Conservation (phyloP, 352 stramenopile species). For the Globisporangium viniferum region DNA sequence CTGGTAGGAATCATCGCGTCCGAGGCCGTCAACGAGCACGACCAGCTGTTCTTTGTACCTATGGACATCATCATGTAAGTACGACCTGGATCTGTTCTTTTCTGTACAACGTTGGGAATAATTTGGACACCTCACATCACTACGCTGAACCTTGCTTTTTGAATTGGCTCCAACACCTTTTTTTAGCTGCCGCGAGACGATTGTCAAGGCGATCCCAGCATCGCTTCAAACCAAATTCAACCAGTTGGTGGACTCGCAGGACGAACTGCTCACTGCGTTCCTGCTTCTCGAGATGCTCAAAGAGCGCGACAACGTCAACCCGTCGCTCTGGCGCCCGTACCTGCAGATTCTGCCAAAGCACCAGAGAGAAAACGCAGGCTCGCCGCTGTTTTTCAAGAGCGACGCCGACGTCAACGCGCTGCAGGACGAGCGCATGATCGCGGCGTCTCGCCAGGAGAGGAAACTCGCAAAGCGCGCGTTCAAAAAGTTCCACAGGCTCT, state of each 20-base stretch:
- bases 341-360: constrained; percentile 42
- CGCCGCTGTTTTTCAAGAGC: constrained; percentile 42
- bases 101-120: too few species aligned
- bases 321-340: constrained; percentile 55
- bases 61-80: constrained; percentile 41
- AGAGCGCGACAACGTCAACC: not conserved
- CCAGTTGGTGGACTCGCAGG: constrained; percentile 28
- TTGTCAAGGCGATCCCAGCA: constrained; percentile 17
- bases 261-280: constrained; percentile 66
- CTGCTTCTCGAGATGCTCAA: constrained; percentile 53
- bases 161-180: not conserved
- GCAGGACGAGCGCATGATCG: constrained; percentile 47
- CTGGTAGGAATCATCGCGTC: constrained; percentile 29
- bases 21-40: constrained; percentile 24
- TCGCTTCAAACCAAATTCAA: constrained; percentile 34
- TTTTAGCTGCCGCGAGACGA: constrained; percentile 39
- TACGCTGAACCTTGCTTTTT: too few species aligned
- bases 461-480: constrained; percentile 26
- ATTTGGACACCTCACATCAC: not conserved
- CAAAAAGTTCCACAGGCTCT: constrained; percentile 44
- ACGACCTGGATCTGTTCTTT: not conserved
- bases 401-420: constrained; percentile 28
- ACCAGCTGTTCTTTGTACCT: constrained; percentile 40
- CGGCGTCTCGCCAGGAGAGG: constrained; percentile 24
- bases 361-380: constrained; percentile 5